These are phyloP conservation scores for Phytopythium kandeliae DNA, from an alignment of 352 stramenopile genomes.

Conservation along the genomic window DNA sequence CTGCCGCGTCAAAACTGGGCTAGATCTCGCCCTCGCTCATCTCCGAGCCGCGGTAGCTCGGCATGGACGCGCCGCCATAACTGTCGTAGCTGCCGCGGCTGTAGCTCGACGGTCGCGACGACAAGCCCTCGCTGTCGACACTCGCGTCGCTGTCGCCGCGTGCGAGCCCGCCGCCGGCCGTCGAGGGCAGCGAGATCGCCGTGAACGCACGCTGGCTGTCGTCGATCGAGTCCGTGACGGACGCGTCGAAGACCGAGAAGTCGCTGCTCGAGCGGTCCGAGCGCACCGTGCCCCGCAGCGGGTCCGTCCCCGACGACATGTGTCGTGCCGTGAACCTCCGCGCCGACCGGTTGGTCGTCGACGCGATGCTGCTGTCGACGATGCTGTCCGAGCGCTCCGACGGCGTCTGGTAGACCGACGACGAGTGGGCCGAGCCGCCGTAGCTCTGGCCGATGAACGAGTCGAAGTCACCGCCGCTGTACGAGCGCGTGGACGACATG, in stretches of 20 bases:
- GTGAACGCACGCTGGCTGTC: constrained; percentile 5
- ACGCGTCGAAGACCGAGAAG: constrained; percentile 36
- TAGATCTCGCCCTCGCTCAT: constrained; percentile 41
- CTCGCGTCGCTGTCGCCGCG: constrained; percentile 21
- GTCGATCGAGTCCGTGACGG: constrained; percentile 8
- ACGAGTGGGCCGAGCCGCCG: constrained; percentile 2
- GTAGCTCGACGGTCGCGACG: too few species aligned
- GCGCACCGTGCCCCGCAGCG: constrained; percentile 15
- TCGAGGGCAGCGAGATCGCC: constrained; percentile 6
- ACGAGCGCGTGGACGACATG: constrained; percentile 22
- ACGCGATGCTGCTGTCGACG: constrained; percentile 9
- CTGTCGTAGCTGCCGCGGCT: constrained; percentile 2
- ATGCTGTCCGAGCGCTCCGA: constrained; percentile 6
- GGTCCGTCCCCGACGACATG: constrained; percentile 9
- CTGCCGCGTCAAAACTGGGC: constrained; percentile 2
- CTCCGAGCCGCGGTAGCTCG: constrained; percentile 21
- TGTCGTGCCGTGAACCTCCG: background rate
- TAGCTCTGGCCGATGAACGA: constrained; percentile 16
- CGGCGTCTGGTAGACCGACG: constrained; percentile 4
- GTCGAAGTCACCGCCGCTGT: constrained; percentile 15
- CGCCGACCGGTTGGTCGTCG: constrained; percentile 5
- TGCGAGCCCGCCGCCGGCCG: background rate
- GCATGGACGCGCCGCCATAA: constrained; percentile 11
- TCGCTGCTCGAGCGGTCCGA: constrained; percentile 25
- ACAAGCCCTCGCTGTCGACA: constrained; percentile 16